Base-by-base conservation (phyloP, 192 early-diverging fungal genomes). In the Rhizophagus clarus region DNA sequence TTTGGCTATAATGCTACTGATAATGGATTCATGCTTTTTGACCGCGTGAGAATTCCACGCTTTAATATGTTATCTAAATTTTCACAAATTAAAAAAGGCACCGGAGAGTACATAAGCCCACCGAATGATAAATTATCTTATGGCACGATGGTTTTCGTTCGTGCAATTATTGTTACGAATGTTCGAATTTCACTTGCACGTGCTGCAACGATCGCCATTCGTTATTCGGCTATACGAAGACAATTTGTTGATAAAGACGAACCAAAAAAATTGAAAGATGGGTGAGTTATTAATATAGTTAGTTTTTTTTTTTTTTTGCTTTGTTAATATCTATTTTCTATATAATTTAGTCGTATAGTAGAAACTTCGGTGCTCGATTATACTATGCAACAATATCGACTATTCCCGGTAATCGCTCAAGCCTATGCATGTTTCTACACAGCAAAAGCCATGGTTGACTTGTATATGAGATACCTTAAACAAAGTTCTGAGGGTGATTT, bases 11-110 rank as follows among this genome's bases (percentile, higher is more conserved):
- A 95, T 81, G 82, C 89, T 7, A 91, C 94, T 51, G 95, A 97
- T 86, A 97, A 96, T 79, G 95, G 95, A 64, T 95, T 92, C 83
- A 86, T 97, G 76, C 84, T 93, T 83, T 94, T 97, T 79, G 91
- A 96, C 75, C 91, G 91, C 72, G 91, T 92, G 80, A 93, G 92
- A 42, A 90, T 95, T 79, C 94, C 95, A 26, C 93, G 90, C 60
- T 84, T 90, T 79, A 89, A 93, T 76, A 92, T 97, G 84, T 82
- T 97, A 74, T 88, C 92, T 78, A 89, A 92, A 51, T 94, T 91
- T 83, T 90, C 94, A 68, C 84, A 83, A 51, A 92, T 97, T 12
- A 88, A 90, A 78, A 80, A 87, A 15, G 85, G 86, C 45, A 86
- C 89, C 24, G 96, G 95, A 26, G 87, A 88, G 74, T 94, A 94